Percentiles rank a stretch among this genome's conserved stretches.
Conservation (phyloP, 106 monocot species). For the Gastrodia elata region DNA sequence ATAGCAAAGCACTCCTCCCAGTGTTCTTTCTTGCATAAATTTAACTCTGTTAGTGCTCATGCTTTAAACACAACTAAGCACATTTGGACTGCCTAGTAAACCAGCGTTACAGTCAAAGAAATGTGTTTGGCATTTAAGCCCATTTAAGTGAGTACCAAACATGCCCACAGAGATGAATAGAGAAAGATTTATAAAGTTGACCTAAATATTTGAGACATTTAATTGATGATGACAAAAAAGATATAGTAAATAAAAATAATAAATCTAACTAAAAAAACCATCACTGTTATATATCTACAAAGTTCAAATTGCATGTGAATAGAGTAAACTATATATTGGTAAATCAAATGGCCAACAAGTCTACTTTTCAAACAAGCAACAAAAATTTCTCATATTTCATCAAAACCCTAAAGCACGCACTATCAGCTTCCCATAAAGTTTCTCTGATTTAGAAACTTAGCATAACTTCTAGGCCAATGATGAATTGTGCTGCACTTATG, state of each 20-base stretch:
- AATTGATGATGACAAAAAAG: not conserved
- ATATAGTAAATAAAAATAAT: not conserved
- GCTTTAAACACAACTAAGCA: too few relatives aligned
- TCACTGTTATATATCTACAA: not conserved
- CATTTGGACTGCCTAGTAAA: too few relatives aligned
- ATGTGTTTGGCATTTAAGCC: too few relatives aligned
- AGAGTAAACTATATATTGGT: not conserved
- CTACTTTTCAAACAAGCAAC: not conserved
- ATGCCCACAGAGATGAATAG: not conserved
- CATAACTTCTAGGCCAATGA: too few relatives aligned
- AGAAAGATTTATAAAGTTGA: not conserved
- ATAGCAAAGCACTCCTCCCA: too few relatives aligned
- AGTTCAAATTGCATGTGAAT: not conserved
- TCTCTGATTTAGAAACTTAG: too few relatives aligned
- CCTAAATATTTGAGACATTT: not conserved
- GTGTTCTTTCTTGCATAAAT: too few relatives aligned
- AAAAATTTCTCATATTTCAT: too few relatives aligned
- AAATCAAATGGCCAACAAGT: not conserved
- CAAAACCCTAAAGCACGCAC: not conserved
- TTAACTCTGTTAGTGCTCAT: too few relatives aligned
- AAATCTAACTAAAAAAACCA: not conserved
- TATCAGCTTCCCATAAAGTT: not conserved
- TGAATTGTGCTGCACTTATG: too few relatives aligned
- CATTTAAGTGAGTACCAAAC: not conserved
- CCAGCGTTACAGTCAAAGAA: too few relatives aligned